Evolutionary conservation across 2,329 filamentous ascomycete genomes (phyloP).

Genomic region (Fusarium veterinarium): DNA sequence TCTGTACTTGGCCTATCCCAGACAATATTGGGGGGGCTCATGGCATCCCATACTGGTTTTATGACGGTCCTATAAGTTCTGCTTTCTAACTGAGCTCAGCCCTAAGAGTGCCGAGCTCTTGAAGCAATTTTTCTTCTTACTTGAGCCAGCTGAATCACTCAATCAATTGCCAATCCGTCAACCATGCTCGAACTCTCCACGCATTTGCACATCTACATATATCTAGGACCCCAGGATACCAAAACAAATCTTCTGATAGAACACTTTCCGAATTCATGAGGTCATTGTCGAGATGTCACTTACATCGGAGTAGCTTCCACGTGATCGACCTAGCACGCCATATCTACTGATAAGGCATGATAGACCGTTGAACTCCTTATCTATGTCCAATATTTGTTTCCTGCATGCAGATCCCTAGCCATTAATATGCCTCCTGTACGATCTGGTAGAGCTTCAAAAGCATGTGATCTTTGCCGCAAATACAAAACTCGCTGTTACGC

Average conservation of each 20-base stretch:
- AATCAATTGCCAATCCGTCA: too few relatives aligned
- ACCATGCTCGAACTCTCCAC: accelerated
- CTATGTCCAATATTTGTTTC: neutral
- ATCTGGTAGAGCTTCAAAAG: slow-evolving; percentile 41
- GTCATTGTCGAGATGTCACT: neutral
- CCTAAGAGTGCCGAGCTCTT: too few relatives aligned
- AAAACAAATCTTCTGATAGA: accelerated
- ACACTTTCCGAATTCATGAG: accelerated
- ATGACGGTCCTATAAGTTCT: too few relatives aligned
- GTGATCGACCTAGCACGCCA: slow-evolving; percentile 28
- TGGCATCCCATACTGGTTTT: too few relatives aligned
- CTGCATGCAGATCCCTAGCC: neutral
- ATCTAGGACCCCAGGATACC: accelerated
- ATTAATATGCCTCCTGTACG: slow-evolving; percentile 38
- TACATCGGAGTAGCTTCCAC: neutral
- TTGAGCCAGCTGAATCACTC: too few relatives aligned
- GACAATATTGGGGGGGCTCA: too few relatives aligned
- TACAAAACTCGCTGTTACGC: slow-evolving; percentile 45
- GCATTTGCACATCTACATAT: accelerated
- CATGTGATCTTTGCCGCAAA: slow-evolving; percentile 42
- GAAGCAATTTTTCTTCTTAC: too few relatives aligned
- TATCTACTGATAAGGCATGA: slow-evolving; percentile 6
- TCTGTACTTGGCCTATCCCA: too few relatives aligned
- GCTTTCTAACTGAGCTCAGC: too few relatives aligned
- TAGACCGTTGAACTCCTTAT: neutral